Base-by-base conservation (phyloP, 2,329 filamentous ascomycete species). In the Hymenoscyphus occultus region DNA sequence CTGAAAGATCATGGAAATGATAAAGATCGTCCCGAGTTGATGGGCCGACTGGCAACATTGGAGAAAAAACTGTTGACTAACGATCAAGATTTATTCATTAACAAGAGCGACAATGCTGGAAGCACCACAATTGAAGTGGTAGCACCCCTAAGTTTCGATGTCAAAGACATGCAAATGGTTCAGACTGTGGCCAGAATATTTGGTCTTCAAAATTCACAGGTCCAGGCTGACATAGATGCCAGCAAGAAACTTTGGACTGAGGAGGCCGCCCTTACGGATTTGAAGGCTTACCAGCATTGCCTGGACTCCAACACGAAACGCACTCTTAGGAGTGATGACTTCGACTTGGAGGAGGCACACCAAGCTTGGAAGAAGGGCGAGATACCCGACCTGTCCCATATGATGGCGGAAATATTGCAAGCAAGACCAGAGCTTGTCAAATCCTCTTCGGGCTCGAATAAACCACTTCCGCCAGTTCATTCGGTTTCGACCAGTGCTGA, bases 151-250 rank as follows among this genome's bases (percentile, higher is more conserved):
- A 95, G 88, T 74, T 92, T 97, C 77, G 92, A 97, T 77, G 90
- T 98, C 75, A 97, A 95, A 78, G 95, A 99, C 75, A 99, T 99
- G 95, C 89, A 89, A 45, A 85, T 97, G 78, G 95, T 97, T 35
- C 90, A 95, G 76, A 86, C 90, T 42, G 93, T 99, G 32, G 91
- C 90, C 60, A 89, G 85, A 72, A 91, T 97, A 68, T 99, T 98
- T 78, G 90, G 90, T 56, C 83, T 94, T 65, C 87, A 88, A 56
- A 87, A 90, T 70, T 87, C 88, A 1, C 88, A 95, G 70, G 89
- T 93, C 5, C 95, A 99, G 78, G 85, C 86, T 56, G 93, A 97
- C 73, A 91, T 99, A 74, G 90, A 96, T 77, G 85, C 87, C 59
- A 86, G 96, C 77, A 90, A 90, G 70, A 83, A 86, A 5, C 78